Evolutionary conservation across 371 early-diverging fungal species (phyloP).

Genomic region (Zychaea mexicana): DNA sequence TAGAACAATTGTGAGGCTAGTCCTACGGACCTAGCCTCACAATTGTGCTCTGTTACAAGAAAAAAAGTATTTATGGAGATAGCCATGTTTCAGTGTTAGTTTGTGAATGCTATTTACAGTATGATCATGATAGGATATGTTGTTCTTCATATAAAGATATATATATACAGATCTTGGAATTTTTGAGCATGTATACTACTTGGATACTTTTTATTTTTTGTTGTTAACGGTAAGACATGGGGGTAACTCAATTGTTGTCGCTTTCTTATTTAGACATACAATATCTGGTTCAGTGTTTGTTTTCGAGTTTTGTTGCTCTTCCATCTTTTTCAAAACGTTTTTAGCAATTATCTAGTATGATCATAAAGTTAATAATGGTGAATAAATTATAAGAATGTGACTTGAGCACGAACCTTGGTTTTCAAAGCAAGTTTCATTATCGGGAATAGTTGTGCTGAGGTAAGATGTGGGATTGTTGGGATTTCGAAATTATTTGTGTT

Average conservation of each 20-base stretch:
- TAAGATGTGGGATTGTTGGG: not conserved
- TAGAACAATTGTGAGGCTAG: no score
- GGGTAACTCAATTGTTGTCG: not conserved
- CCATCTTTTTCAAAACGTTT: not conserved
- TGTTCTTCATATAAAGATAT: no score
- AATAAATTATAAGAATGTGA: not conserved
- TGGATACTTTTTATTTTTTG: not conserved
- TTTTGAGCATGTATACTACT: not conserved
- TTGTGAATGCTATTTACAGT: not conserved
- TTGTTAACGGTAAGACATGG: not conserved
- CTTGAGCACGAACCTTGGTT: constrained; percentile 2
- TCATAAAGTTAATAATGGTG: not conserved
- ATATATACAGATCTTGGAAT: not conserved
- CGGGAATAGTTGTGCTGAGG: constrained; percentile 5
- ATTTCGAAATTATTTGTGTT: not conserved
- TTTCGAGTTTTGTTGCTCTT: not conserved
- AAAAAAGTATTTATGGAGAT: not conserved
- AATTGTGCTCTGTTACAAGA: not conserved
- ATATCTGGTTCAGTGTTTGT: not conserved
- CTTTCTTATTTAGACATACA: not conserved
- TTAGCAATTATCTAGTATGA: not conserved
- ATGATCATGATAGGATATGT: not conserved
- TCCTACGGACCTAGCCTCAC: no score
- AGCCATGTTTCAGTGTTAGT: not conserved
- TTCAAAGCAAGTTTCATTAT: constrained; percentile 5